Evolutionary conservation across 176 grass and related monocot genomes (phyloP), one percentile per base, ranked within the genome.

Genomic region (Cenchrus purpureus): DNA sequence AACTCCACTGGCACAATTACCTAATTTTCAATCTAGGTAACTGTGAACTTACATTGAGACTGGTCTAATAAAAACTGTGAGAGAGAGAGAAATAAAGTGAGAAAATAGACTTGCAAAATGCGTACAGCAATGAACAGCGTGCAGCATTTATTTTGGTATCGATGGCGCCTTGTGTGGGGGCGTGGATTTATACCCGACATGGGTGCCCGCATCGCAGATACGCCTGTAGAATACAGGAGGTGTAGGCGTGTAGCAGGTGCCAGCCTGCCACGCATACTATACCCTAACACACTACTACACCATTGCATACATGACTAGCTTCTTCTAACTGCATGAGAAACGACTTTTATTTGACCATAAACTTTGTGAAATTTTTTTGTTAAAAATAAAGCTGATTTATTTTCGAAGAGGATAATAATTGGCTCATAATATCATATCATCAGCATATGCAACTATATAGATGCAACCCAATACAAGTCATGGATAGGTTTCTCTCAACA

Each of bases 141-240:
- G 22, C 29, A 46, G 15, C 43, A 49, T 69, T 81, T 82, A 82
- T 69, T 29, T 46, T 82, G 79, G 79, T 11, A 29, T 82, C 28
- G 79, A 32, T 56, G 79, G 50, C 56, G 50, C 31, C 10, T 68
- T 68, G 79, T 81, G 66, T 71, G 53, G 52, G 65, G 79, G 65
- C 55, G 32, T 82, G 79, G 79, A 66, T 70, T 70, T 73, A 83
- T 20, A 73, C 68, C 15, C 68, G 7, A 31, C 80, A 19, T 65
- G 44, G 12, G n/a, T 29, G n/a, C 10, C 49, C 45, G 8, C 72
- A 52, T 55, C 29, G 73, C 51, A 75, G 51, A 75, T 40, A 75
- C 52, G 52, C 29, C 51, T 40, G 29, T 56, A 56, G 6, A 51
- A 32, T 66, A 66, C 77, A 66, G 17, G 15, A 12, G 60, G 9